These are phyloP conservation scores for Hevea brasiliensis DNA, from an alignment of 345 rosid species.

Conservation along the genomic window DNA sequence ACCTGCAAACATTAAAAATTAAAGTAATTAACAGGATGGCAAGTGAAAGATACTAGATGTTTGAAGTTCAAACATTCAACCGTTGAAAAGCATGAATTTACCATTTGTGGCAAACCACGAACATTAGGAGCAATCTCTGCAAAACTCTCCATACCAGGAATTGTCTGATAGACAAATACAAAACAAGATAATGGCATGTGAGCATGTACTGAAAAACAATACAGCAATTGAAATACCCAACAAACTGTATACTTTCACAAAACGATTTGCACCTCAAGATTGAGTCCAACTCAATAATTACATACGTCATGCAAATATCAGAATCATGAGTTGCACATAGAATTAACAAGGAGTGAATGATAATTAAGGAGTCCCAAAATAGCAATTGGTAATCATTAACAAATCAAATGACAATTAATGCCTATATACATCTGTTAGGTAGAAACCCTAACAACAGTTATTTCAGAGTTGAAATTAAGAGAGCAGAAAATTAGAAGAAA, in stretches of 20 bases:
- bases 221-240: not conserved
- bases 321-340: not conserved
- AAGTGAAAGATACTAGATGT: too few relatives aligned
- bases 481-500: too few relatives aligned
- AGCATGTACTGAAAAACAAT: not conserved
- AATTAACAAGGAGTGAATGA: too few relatives aligned
- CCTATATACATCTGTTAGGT: not conserved
- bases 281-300: not conserved
- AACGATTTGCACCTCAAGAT: too few relatives aligned
- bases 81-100: slow-evolving; percentile 26
- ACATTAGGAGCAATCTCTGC: slow-evolving; percentile 53
- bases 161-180: slow-evolving; percentile 49
- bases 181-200: not conserved
- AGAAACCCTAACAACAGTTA: too few relatives aligned
- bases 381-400: too few relatives aligned
- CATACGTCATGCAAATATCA: not conserved
- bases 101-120: slow-evolving; percentile 97
- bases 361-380: too few relatives aligned
- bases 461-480: too few relatives aligned
- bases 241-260: not conserved
- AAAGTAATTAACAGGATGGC: not conserved
- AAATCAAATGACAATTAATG: not conserved
- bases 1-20: slow-evolving; percentile 51
- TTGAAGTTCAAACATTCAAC: not conserved
- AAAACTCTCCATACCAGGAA: slow-evolving; percentile 80